These are phyloP conservation scores for Epipyxis sp. DNA, from an alignment of 108 stramenopile species.

Conservation along the genomic window DNA sequence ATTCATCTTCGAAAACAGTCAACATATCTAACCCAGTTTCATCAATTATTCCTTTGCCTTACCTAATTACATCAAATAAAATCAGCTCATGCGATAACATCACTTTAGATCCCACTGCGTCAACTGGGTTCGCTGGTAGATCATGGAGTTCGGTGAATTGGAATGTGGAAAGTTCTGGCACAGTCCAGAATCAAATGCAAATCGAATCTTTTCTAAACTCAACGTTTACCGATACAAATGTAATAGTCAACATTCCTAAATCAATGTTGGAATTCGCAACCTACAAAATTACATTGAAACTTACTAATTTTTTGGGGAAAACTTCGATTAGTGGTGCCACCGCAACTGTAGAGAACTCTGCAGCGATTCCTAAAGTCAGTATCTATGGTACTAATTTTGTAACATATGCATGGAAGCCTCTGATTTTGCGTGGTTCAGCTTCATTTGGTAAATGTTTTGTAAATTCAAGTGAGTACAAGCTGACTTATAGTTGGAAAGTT, in stretches of 20 bases:
- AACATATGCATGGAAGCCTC: background rate
- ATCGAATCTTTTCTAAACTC: background rate
- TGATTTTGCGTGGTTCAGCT: background rate
- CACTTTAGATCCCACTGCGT: conserved; percentile 6
- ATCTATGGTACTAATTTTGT: background rate
- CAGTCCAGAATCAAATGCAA: background rate
- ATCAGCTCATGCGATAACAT: background rate
- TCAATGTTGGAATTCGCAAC: background rate
- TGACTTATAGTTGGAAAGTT: background rate
- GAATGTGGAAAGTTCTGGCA: background rate
- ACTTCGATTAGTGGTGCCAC: background rate
- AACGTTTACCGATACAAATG: background rate
- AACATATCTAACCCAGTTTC: background rate
- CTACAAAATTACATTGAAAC: background rate
- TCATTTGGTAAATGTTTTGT: background rate
- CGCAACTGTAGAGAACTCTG: background rate
- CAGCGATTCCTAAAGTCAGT: background rate
- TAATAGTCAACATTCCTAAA: background rate
- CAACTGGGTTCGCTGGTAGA: background rate
- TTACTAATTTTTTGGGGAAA: background rate
- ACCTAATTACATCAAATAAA: background rate
- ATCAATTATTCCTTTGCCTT: background rate
- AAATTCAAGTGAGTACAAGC: background rate
- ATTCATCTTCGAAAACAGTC: background rate
- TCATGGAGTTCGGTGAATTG: background rate